Conservation (phyloP, 2,329 filamentous ascomycete genomes). For the Penicillium sp. region DNA sequence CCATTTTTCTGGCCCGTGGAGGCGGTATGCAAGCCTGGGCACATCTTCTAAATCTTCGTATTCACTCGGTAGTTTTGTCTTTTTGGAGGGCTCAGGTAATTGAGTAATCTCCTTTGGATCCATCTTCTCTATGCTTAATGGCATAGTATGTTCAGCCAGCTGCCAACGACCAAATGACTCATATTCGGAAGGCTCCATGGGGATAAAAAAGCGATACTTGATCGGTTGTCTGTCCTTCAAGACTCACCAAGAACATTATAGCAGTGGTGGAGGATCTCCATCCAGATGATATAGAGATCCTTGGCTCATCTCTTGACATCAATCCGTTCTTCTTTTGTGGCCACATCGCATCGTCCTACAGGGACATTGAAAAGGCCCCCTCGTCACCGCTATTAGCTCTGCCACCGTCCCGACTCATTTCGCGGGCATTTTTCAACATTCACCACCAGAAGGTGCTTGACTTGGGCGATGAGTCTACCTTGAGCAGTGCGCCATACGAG, state of each 20-base stretch:
- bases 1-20: background rate
- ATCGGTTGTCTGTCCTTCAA: background rate
- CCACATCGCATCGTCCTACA: background rate
- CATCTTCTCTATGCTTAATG: background rate
- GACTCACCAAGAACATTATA: background rate
- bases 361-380: background rate
- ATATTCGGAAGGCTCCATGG: background rate
- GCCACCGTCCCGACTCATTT: background rate
- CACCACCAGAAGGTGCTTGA: background rate
- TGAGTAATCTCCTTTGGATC: background rate
- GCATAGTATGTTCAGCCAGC: background rate
- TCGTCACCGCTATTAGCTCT: background rate
- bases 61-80: background rate
- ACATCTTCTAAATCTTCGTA: background rate
- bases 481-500: background rate
- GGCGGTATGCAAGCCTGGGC: background rate
- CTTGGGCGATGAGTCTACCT: background rate
- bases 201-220: background rate
- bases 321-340: conserved; percentile 6
- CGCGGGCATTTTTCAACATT: background rate
- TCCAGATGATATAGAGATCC: background rate
- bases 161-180: background rate
- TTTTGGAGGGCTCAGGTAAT: background rate
- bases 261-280: background rate
- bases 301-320: conserved; percentile 2